A percentile compares a stretch with the other conserved stretches of the same genome.
These are phyloP conservation scores for Alternaria novae-zelandiae DNA, from an alignment of 2,329 filamentous ascomycete genomes.

Conservation along the genomic window DNA sequence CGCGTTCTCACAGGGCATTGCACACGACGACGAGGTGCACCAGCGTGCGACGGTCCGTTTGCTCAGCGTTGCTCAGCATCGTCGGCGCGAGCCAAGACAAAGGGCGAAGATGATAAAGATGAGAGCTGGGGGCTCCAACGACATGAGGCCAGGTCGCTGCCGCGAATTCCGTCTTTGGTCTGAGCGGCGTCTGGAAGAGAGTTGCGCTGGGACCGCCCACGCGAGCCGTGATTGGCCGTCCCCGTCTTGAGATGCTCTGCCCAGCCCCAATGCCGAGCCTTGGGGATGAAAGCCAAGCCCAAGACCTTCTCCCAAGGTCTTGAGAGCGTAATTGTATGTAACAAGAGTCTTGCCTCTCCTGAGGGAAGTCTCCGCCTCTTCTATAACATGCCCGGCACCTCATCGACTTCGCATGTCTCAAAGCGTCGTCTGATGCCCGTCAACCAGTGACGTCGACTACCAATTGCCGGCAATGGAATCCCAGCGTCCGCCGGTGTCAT, in stretches of 20 bases:
- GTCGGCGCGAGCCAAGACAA: conserved; percentile 14
- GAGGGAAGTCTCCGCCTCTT: conserved; percentile 34
- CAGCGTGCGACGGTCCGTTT: background rate
- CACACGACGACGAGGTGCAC: background rate
- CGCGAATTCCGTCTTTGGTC: conserved; percentile 36
- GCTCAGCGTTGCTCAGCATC: conserved; percentile 14
- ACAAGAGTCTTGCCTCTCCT: conserved; percentile 44
- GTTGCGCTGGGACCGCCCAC: conserved; percentile 6
- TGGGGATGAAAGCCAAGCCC: conserved; percentile 40
- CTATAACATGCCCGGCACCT: conserved; percentile 46
- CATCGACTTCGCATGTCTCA: conserved; percentile 24
- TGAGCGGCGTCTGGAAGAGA: conserved; percentile 21
- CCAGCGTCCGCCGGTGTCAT: conserved; percentile 38
- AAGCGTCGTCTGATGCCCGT: conserved; percentile 35
- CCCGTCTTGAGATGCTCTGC: conserved; percentile 15
- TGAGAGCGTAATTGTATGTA: conserved; percentile 41
- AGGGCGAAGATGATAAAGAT: background rate
- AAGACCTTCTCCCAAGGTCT: conserved; percentile 40
- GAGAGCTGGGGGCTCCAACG: conserved; percentile 6
- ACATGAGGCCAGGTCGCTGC: conserved; percentile 20
- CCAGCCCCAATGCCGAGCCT: conserved; percentile 36
- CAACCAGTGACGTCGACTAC: conserved; percentile 26
- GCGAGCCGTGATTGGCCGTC: conserved; percentile 30
- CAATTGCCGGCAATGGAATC: conserved; percentile 40
- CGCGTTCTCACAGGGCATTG: background rate